phyloP scores from a whole-genome alignment of 495 filamentous ascomycete species.

The Hypoxylon perforatum region DNA sequence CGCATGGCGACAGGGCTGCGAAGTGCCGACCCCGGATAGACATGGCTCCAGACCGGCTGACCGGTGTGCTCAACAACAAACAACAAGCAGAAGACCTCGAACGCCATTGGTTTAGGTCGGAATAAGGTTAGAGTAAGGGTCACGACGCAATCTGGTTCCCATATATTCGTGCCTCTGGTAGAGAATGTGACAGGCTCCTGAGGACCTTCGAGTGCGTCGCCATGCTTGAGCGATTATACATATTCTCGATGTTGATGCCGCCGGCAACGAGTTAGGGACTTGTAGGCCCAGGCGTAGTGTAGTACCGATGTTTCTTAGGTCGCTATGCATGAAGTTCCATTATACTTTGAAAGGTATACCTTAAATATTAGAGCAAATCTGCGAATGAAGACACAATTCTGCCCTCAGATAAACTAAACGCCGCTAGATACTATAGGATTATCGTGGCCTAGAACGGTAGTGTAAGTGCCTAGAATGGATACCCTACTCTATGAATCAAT shows the following conservation, averaged over 20 bases:
- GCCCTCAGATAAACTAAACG: background rate
- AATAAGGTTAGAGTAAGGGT: slow-evolving; percentile 2
- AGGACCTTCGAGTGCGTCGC: slow-evolving; percentile 3
- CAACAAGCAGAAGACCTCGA: slow-evolving; percentile 7
- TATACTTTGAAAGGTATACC: background rate
- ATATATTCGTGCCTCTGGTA: slow-evolving; percentile 4
- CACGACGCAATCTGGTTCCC: background rate
- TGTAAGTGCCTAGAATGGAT: slow-evolving; percentile 5
- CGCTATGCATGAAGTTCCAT: background rate
- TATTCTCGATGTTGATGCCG: no score
- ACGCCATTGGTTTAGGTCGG: slow-evolving; percentile 9
- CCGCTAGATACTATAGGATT: background rate
- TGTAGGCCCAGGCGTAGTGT: background rate
- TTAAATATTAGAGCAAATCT: background rate
- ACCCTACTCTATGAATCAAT: slow-evolving; percentile 20
- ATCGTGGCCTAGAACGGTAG: background rate
- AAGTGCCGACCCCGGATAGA: slow-evolving; percentile 21
- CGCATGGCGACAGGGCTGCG: slow-evolving; percentile 11
- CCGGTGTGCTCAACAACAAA: slow-evolving; percentile 6
- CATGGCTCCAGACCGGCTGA: slow-evolving; percentile 15
- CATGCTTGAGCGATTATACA: background rate
- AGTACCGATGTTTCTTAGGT: background rate
- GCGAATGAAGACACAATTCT: background rate
- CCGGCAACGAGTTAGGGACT: no score
- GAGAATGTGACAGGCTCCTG: slow-evolving; percentile 1